Evolutionary conservation across 2,329 filamentous ascomycete species (phyloP), one percentile per base, ranked within the genome.

Genomic region (Claviceps maximensis): DNA sequence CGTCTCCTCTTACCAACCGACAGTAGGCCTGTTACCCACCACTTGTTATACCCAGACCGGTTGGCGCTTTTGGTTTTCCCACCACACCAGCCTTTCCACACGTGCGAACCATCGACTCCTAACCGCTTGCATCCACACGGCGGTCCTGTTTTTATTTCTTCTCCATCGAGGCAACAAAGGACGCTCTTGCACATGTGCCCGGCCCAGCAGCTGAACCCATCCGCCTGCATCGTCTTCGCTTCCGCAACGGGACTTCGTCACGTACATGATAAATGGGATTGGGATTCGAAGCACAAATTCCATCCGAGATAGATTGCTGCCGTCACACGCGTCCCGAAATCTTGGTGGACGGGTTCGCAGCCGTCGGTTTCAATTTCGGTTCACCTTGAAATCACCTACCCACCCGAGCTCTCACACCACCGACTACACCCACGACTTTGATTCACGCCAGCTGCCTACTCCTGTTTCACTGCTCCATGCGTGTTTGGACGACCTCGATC

Each of bases 351-450:
- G 48, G 13, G 36, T 42, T 38, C 48, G 46, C 52, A 49, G 50
- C 47, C 42, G 27, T 40, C 21, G 25, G 8, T 17, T 29, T 57
- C 56, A 57, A 42, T 50, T 55, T 52, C 52, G 52, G 52, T 52
- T 59, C 58, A 59, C 55, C 48, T 57, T 53, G 48, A 46, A 49
- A 36, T 58, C 56, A 59, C n/a, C n/a, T n/a, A n/a, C n/a, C n/a
- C n/a, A n/a, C 54, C 42, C 51, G 15, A 5, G 46, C 54, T 49
- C 8, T 51, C 52, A n/a, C n/a, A n/a, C n/a, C 50, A 54, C 42
- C 25, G 23, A 45, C 15, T 29, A n/a, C 21, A 52, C 44, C 36
- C 42, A 49, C 53, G 41, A 40, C 40, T 46, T 38, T 19, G 21
- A 52, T 33, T 56, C 50, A 31, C 51, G 27, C 52, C 57, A 41